Evolutionary conservation across 257 asterid genomes (phyloP).

Genomic region (Rehmannia glutinosa): DNA sequence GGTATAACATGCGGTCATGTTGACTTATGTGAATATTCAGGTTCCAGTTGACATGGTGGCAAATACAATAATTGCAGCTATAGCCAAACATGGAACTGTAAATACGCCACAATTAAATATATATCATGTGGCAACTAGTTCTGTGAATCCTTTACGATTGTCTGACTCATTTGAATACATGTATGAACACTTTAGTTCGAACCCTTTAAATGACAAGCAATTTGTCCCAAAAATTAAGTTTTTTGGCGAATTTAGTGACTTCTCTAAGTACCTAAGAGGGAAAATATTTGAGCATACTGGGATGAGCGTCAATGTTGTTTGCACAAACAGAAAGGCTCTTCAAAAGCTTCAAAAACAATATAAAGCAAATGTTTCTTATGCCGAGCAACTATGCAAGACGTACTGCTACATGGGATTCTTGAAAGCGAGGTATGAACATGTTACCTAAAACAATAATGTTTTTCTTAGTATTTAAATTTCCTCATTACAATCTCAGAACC

Average conservation of each 20-base stretch:
- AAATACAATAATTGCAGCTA: constrained; percentile 24
- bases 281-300: not conserved
- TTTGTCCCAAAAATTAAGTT: not conserved
- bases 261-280: constrained; percentile 2
- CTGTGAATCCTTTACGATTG: not conserved
- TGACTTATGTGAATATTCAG: too few relatives aligned
- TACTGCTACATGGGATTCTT: not conserved
- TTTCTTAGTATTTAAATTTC: too few relatives aligned
- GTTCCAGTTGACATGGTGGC: too few relatives aligned
- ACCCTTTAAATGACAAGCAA: not conserved
- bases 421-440: not conserved
- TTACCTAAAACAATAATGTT: too few relatives aligned
- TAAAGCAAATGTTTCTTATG: not conserved
- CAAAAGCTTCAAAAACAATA: not conserved
- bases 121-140: constrained; percentile 3
- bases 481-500: too few relatives aligned
- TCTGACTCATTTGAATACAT: not conserved
- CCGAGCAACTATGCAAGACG: not conserved
- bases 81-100: constrained; percentile 20
- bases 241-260: not conserved
- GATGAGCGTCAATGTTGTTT: too few relatives aligned
- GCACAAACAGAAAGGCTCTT: not conserved
- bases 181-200: not conserved
- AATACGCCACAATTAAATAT: not conserved
- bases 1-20: too few relatives aligned